A percentile compares a stretch with the other conserved stretches of the same genome.
Conservation (phyloP, 257 asterid species). For the Forsythia suspensa region DNA sequence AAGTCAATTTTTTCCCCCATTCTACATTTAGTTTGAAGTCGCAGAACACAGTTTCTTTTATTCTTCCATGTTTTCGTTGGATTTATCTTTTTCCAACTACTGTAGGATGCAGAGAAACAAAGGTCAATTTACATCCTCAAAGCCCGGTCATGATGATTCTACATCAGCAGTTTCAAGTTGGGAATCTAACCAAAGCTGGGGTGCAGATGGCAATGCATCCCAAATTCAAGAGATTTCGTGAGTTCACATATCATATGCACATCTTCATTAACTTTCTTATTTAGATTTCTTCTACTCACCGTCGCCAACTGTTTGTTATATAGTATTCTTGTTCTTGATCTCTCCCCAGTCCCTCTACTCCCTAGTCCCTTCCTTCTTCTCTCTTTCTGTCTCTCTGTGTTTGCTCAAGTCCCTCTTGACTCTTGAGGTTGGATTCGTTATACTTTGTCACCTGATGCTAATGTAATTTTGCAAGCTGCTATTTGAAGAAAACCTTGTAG, state of each 20-base stretch:
- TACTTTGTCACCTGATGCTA: background rate
- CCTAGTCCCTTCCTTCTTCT: background rate
- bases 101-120: slow-evolving; percentile 76
- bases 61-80: background rate
- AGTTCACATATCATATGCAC: slow-evolving; percentile 27
- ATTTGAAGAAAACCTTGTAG: background rate
- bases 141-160: slow-evolving; percentile 57
- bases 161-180: slow-evolving; percentile 65
- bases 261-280: background rate
- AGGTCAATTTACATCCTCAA: slow-evolving; percentile 78
- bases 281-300: slow-evolving; percentile 3
- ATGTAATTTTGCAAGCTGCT: background rate
- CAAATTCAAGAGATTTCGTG: slow-evolving; percentile 56
- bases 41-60: background rate
- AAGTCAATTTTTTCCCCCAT: slow-evolving; percentile 1
- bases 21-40: slow-evolving; percentile 5
- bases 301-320: background rate
- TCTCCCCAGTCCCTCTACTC: background rate
- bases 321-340: slow-evolving; percentile 4
- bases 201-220: slow-evolving; percentile 46
- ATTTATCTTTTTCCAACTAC: slow-evolving; percentile 9
- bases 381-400: background rate
- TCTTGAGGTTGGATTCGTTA: slow-evolving; percentile 12
- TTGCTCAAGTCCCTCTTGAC: background rate
- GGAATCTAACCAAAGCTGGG: slow-evolving; percentile 63